Evolutionary conservation across 116 monocot species (phyloP), one percentile per base, ranked within the genome.

Genomic region (Papilionanthe hybrid): DNA sequence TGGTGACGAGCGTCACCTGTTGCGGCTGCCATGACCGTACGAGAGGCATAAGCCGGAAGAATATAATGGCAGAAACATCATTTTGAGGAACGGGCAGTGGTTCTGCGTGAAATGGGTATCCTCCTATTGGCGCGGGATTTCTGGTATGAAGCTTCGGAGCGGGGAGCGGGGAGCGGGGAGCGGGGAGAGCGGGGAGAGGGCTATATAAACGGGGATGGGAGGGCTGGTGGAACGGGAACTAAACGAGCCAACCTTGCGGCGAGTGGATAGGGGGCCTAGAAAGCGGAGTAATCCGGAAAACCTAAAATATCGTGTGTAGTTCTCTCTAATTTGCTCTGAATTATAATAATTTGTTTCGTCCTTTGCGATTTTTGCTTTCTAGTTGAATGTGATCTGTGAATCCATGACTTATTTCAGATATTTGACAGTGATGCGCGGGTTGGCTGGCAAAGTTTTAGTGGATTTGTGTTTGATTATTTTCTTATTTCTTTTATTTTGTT

Each of bases 291-390:
- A 10, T 68, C 17, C 7, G 30, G 69, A 79, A 85, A 78, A 77
- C 78, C 85, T 85, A 81, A 29, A 77, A 74, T 43, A 45, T 78
- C 60, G 78, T 60, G 68, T 43, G 72, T 17, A 29, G 42, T 44
- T 72, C 73, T 48, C 23, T 3, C 47, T 56, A 63, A 29, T 28
- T 20, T 49, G 30, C 63, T 82, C 50, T 29, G 81, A 60, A 55
- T 79, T 30, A 37, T 71, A 27, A 9, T 23, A 20, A 17, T 48
- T 18, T 53, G 47, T 57, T 27, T 15, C 49, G 12, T 9, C 37
- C 32, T 79, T 79, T 63, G 22, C 48, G 20, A 18, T 29, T 67
- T 32, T 66, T 69, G 68, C 32, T 72, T 71, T 74, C 43, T 19
- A 9, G 77, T 72, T 85, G 71, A 75, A 74, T 69, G 20, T 75